Evolutionary conservation across 148 eudicot species (phyloP), one percentile per base, ranked within the genome.

Genomic region (Vaccinium myrtillus): DNA sequence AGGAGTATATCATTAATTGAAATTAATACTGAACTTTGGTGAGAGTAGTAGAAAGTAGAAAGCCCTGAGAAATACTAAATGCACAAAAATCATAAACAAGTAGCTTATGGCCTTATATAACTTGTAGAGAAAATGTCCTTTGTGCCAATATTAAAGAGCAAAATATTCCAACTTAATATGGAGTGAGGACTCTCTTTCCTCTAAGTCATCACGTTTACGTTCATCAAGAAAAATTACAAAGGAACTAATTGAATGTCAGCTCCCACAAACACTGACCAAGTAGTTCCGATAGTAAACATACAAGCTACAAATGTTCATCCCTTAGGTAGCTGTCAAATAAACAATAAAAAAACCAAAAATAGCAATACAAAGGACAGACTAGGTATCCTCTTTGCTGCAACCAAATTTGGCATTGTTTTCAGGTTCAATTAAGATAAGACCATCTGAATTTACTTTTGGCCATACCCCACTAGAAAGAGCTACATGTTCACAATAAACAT

Each of bases 1-100:
- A 83, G 84, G 59, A 30, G 56, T 71, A 89, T 53, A 12, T 70
- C 23, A 49, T n/a, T 11, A 55, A 18, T 14, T 27, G 39, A 55
- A 32, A 54, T 74, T 55, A 74, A 21, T 23, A 19, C 70, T 19
- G 21, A 69, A 69, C 12, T 69, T 69, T 30, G 2, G 15, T 2
- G n/a, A n/a, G 19, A 27, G 4, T 1, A 55, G 67, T 4, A 61
- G 43, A 5, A 80, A 27, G 74, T 5, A 46, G 76, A 54, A 48
- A 67, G 59, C 23, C 30, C 36, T 15, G 76, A 81, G 75, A 81
- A 76, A 81, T 48, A 30, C 27, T 39, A 19, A 43, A 59, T 80
- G 43, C 51, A 59, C 25, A 27, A 23, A 53, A 39, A 56, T 69
- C 2, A 61, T 18, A 36, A 77, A 32, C 0, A 21, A 55, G 82